A percentile compares a stretch with the other conserved stretches of the same genome.
Conservation (phyloP, 495 filamentous ascomycete species). For the Penicillium parvum region DNA sequence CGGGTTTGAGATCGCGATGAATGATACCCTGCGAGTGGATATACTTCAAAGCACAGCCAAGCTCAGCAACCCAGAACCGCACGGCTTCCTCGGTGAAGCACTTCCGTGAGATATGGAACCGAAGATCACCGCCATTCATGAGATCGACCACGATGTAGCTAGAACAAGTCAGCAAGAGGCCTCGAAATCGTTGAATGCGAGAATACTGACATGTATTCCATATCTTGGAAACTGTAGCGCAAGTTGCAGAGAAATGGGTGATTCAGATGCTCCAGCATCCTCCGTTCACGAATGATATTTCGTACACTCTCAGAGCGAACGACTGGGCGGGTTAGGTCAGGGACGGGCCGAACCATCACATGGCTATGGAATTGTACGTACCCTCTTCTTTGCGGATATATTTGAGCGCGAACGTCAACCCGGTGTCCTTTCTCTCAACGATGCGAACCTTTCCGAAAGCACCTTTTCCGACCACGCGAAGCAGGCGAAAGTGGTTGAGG, state of each 20-base stretch:
- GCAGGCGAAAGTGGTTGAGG: conserved; percentile 92
- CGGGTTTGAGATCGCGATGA: conserved; percentile 94
- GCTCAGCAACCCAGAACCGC: conserved; percentile 91
- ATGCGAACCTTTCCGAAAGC: conserved; percentile 98
- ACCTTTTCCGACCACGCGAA: conserved; percentile 94
- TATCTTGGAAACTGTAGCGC: conserved; percentile 98
- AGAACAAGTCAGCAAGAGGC: conserved; percentile 19
- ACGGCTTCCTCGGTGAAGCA: conserved; percentile 97
- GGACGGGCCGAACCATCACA: not conserved
- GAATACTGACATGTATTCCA: conserved; percentile 86
- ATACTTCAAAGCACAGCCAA: conserved; percentile 88
- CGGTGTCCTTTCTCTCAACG: conserved; percentile 94
- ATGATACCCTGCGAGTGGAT: conserved; percentile 91
- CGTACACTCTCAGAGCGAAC: conserved; percentile 95
- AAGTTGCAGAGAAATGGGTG: conserved; percentile 98
- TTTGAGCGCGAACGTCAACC: conserved; percentile 89
- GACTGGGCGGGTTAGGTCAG: conserved; percentile 52
- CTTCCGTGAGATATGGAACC: conserved; percentile 97
- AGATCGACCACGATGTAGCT: conserved; percentile 98
- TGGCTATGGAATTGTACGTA: conserved; percentile 38
- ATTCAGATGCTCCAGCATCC: conserved; percentile 97
- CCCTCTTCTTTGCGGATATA: conserved; percentile 99
- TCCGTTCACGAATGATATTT: conserved; percentile 93
- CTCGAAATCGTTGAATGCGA: not conserved
- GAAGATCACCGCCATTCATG: conserved; percentile 95